Conservation (phyloP, 352 stramenopile species). For the Phytophthora agathidicida region DNA sequence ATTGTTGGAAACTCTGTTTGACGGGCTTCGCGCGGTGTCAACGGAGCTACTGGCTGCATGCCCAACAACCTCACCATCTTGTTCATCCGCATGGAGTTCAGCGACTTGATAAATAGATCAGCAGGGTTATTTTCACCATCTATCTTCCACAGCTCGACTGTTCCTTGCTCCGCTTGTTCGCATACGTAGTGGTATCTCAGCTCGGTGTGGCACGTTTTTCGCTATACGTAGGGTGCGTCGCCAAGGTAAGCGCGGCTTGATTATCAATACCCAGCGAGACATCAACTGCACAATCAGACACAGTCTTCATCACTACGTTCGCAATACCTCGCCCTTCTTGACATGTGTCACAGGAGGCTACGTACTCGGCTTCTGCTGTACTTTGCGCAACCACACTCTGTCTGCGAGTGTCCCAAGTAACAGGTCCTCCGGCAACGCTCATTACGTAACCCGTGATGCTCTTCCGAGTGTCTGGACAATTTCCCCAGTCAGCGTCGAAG, state of each 20-base stretch:
- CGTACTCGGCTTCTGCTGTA: conserved; percentile 9
- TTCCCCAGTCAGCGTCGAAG: conserved; percentile 17
- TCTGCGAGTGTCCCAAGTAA: conserved; percentile 4
- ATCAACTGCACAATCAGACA: neutral
- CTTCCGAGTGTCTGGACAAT: conserved; percentile 1
- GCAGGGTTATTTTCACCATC: conserved; percentile 1
- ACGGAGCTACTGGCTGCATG: too few species aligned
- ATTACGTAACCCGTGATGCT: conserved; percentile 12
- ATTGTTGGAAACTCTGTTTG: too few species aligned
- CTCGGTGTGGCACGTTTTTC: conserved; percentile 3
- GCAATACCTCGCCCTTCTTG: too few species aligned
- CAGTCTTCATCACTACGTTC: too few species aligned
- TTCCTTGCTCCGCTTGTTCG: conserved; percentile 9
- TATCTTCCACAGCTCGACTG: conserved; percentile 2
- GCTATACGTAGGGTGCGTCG: conserved; percentile 4
- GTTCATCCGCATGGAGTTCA: too few species aligned
- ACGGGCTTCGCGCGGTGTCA: too few species aligned
- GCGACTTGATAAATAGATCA: neutral
- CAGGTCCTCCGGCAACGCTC: conserved; percentile 4
- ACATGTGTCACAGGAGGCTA: conserved; percentile 8
- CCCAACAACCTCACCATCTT: too few species aligned
- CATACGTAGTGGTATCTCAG: conserved; percentile 9
- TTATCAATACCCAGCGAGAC: conserved; percentile 12
- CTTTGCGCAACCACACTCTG: conserved; percentile 7
- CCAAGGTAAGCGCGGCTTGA: conserved; percentile 2